These are phyloP conservation scores for Suillus sp. DNA, from an alignment of 768 basidiomycete genomes.

Conservation along the genomic window DNA sequence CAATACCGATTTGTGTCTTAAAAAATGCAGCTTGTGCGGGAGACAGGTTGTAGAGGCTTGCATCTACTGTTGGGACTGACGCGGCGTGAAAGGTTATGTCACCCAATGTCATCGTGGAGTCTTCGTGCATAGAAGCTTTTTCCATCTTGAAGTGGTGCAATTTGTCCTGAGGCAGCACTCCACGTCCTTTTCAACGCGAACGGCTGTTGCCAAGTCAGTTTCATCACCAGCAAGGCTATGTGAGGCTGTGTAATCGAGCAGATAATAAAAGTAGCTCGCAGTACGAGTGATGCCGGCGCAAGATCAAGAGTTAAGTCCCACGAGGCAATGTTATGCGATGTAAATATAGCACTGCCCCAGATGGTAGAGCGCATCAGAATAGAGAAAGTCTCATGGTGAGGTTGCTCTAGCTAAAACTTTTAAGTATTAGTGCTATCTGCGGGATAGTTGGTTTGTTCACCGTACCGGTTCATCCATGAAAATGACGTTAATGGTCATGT, in stretches of 20 bases:
- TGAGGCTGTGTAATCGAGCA: background rate
- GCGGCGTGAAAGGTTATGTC: background rate
- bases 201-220: background rate
- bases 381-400: background rate
- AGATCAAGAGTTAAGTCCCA: background rate
- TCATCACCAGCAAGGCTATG: background rate
- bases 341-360: background rate
- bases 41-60: conserved; percentile 6
- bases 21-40: conserved; percentile 22
- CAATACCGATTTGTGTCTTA: conserved; percentile 27
- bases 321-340: background rate
- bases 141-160: background rate
- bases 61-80: background rate
- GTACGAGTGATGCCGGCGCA: too few species aligned
- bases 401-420: background rate
- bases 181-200: background rate
- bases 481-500: background rate
- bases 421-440: background rate
- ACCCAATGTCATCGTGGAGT: background rate
- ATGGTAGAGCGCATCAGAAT: background rate
- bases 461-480: background rate
- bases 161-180: background rate
- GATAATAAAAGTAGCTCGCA: too few species aligned
- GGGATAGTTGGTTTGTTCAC: background rate
- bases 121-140: background rate